Evolutionary conservation across 169 alveolate genomes (phyloP).

Genomic region (Plasmodium knowlesi): DNA sequence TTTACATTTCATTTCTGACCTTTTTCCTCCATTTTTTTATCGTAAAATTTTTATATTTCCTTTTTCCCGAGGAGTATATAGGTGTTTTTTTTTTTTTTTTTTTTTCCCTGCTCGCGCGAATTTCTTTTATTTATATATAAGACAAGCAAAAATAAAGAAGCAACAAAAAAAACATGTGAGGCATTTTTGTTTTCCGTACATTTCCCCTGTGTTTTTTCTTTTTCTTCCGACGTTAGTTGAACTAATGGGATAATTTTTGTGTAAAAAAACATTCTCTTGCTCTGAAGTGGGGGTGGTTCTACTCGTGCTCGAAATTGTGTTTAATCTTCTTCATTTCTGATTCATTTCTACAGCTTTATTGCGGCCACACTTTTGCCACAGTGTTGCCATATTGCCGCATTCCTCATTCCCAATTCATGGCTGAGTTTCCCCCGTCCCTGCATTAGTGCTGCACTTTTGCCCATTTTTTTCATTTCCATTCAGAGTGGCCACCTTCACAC

Average conservation of each 20-base stretch:
- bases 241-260: conserved; percentile 23
- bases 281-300: conserved; percentile 4
- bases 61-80: background rate
- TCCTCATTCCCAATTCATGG: background rate
- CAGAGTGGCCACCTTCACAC: background rate
- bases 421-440: background rate
- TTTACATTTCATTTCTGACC: conserved; percentile 5
- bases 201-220: background rate
- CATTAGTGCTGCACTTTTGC: background rate
- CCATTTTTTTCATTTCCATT: conserved; percentile 1
- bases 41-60: conserved; percentile 18
- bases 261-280: conserved; percentile 13
- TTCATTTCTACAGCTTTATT: background rate
- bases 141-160: conserved; percentile 27
- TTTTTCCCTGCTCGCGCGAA: background rate
- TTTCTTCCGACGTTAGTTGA: conserved; percentile 15
- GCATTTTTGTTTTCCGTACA: background rate
- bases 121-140: conserved; percentile 7
- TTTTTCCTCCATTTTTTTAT: conserved; percentile 6
- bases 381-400: background rate
- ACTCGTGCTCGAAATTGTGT: background rate
- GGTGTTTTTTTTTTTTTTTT: background rate
- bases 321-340: background rate
- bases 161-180: conserved; percentile 1
- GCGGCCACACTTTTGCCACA: background rate